phyloP scores from a whole-genome alignment of 179 eudicot species.

The Monotropa hypopitys region DNA sequence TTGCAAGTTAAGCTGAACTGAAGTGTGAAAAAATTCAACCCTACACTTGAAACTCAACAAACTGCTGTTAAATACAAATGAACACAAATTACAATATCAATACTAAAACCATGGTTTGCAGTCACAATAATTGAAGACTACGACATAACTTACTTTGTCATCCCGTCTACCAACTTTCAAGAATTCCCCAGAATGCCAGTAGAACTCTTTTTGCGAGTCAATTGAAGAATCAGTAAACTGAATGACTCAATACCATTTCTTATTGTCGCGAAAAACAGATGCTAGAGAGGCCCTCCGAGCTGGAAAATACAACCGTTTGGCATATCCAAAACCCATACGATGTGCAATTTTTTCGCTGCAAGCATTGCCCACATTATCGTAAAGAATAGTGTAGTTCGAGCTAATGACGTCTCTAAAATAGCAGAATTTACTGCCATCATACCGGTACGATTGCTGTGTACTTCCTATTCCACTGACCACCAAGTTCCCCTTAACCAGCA shows the following conservation, averaged over 20 bases:
- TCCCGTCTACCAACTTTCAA: background rate
- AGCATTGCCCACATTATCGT: conserved; percentile 32
- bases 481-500: conserved; percentile 49
- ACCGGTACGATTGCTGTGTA: conserved; percentile 49
- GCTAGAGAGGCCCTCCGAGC: conserved; percentile 8
- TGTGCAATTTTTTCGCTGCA: conserved; percentile 22
- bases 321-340: conserved; percentile 10
- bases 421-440: conserved; percentile 27
- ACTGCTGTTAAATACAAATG: background rate
- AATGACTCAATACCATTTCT: background rate
- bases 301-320: conserved; percentile 7
- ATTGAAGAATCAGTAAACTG: background rate
- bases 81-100: background rate
- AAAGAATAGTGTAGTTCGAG: conserved; percentile 56
- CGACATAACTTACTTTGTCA: background rate
- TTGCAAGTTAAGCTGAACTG: background rate
- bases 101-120: background rate
- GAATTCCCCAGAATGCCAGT: background rate
- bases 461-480: conserved; percentile 56
- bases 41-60: conserved; percentile 1
- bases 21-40: background rate
- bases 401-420: conserved; percentile 63
- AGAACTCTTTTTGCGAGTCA: background rate
- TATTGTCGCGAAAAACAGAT: background rate
- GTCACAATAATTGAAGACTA: background rate